A percentile compares a stretch with the other conserved stretches of the same genome.
These are phyloP conservation scores for Galerina marginata DNA, from an alignment of 768 basidiomycete genomes.

Conservation along the genomic window DNA sequence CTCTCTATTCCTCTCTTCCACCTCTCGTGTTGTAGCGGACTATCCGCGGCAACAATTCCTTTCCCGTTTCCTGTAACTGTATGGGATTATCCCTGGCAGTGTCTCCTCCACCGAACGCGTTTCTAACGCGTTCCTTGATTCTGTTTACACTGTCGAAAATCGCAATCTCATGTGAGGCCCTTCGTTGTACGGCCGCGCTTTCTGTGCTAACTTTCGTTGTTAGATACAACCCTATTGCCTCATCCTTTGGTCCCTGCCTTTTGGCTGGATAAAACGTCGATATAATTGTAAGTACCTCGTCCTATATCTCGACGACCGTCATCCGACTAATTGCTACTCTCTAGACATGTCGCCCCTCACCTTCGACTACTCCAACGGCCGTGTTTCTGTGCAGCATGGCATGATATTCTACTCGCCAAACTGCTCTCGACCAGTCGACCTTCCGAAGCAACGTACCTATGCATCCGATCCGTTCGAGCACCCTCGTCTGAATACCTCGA, in stretches of 20 bases:
- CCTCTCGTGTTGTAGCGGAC: background rate
- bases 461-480: background rate
- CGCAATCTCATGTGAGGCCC: background rate
- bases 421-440: background rate
- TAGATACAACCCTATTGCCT: too few relatives aligned
- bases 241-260: too few relatives aligned
- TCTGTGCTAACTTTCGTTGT: background rate
- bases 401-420: conserved; percentile 15
- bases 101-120: too few relatives aligned
- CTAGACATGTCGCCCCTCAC: too few relatives aligned
- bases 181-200: background rate
- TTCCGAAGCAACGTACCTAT: background rate
- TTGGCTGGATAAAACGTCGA: too few relatives aligned
- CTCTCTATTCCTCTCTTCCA: too few relatives aligned
- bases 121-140: too few relatives aligned
- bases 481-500: background rate
- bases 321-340: too few relatives aligned
- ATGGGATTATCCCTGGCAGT: background rate
- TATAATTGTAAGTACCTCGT: too few relatives aligned
- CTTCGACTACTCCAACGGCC: too few relatives aligned
- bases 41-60: background rate
- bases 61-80: background rate
- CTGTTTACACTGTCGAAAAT: too few relatives aligned
- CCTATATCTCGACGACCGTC: too few relatives aligned
- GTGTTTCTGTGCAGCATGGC: conserved; percentile 9